Evolutionary conservation across 768 basidiomycete genomes (phyloP).

Genomic region (Harrya chromipes): DNA sequence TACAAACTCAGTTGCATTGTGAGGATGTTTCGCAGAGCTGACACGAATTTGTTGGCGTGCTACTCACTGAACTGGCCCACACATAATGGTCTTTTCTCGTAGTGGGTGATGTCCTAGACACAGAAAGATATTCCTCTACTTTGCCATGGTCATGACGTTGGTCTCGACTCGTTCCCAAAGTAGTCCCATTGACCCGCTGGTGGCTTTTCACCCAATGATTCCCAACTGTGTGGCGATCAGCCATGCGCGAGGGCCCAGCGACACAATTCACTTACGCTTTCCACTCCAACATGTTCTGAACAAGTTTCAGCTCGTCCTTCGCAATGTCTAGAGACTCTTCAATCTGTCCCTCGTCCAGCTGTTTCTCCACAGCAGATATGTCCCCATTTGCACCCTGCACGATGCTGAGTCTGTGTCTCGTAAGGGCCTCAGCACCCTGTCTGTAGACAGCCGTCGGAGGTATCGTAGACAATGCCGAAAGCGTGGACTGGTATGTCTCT

Average conservation of each 20-base stretch:
- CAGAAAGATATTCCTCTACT: neutral
- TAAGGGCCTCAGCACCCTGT: conserved; percentile 83
- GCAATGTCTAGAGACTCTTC: conserved; percentile 85
- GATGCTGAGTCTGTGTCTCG: conserved; percentile 72
- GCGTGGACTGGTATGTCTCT: conserved; percentile 74
- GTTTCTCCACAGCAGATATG: conserved; percentile 63
- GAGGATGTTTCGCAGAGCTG: conserved; percentile 24
- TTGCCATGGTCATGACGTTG: conserved; percentile 30
- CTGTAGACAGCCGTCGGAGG: conserved; percentile 87
- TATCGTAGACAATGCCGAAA: conserved; percentile 61
- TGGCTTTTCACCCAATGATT: conserved; percentile 78
- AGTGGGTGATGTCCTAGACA: conserved; percentile 2
- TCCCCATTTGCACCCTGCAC: conserved; percentile 69
- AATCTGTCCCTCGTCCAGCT: conserved; percentile 80
- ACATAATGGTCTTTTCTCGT: neutral
- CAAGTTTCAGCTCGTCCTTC: conserved; percentile 74
- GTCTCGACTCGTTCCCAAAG: conserved; percentile 51
- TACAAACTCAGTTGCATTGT: conserved; percentile 3
- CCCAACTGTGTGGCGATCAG: conserved; percentile 60
- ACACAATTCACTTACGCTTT: conserved; percentile 69
- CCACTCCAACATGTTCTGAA: conserved; percentile 87
- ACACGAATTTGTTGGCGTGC: conserved; percentile 7
- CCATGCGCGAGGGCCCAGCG: neutral
- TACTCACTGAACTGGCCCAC: neutral
- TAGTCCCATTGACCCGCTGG: conserved; percentile 88